Conservation (phyloP, 495 filamentous ascomycete genomes). For the Delitschia confertaspora region DNA sequence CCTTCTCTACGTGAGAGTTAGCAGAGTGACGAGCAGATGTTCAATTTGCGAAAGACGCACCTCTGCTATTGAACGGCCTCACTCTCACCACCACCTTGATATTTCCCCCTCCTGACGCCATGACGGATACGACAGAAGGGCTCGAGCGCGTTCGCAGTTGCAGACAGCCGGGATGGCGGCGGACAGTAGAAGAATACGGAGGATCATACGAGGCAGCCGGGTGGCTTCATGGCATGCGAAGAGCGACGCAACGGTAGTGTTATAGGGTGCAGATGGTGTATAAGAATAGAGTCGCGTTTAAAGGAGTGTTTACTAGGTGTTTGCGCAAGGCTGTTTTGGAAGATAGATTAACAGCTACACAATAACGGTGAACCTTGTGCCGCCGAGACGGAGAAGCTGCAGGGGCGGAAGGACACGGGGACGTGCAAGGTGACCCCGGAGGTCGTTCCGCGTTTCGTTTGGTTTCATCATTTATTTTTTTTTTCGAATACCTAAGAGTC, state of each 20-base stretch:
- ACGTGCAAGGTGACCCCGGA: no score
- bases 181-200: neutral
- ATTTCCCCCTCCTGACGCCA: slow-evolving; percentile 79
- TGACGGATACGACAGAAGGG: slow-evolving; percentile 36
- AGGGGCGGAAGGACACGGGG: no score
- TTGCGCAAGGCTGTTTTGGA: no score
- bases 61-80: slow-evolving; percentile 87
- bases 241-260: neutral
- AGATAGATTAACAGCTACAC: no score
- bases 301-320: no score
- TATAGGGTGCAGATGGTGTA: no score
- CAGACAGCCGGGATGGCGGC: slow-evolving; percentile 20
- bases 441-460: no score
- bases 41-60: slow-evolving; percentile 45
- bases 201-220: slow-evolving; percentile 10
- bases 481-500: no score
- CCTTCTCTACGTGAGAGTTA: slow-evolving; percentile 56
- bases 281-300: no score
- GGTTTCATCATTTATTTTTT: no score
- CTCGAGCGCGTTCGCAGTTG: neutral
- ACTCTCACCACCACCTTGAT: slow-evolving; percentile 99
- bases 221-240: slow-evolving; percentile 23
- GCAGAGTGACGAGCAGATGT: neutral
- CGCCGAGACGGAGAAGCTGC: no score
- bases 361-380: no score